Evolutionary conservation across 2,329 filamentous ascomycete species (phyloP).

Genomic region (Claviceps sp.): DNA sequence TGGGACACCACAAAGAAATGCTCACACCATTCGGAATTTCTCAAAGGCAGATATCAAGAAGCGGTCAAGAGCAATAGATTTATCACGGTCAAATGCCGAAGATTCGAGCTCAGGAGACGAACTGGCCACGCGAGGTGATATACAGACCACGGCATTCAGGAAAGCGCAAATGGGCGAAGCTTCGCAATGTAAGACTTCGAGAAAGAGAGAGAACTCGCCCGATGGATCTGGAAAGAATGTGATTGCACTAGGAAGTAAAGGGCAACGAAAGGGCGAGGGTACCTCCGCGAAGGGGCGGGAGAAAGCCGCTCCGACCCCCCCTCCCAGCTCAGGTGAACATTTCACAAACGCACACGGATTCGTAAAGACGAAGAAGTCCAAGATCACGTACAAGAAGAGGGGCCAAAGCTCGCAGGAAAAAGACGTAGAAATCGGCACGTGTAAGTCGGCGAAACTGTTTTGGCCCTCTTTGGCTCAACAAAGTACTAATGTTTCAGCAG

Average conservation of each 20-base stretch:
- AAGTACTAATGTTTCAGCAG: background rate
- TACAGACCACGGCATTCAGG: constrained; percentile 21
- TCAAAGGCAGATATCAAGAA: background rate
- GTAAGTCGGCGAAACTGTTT: background rate
- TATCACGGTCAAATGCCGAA: constrained; percentile 2
- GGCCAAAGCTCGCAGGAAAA: constrained; percentile 11
- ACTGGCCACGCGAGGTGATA: constrained; percentile 14
- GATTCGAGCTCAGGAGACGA: constrained; percentile 15
- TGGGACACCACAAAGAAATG: background rate
- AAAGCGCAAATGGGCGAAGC: constrained; percentile 1
- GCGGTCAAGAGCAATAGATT: background rate
- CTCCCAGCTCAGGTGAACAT: constrained; percentile 11
- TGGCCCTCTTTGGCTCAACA: background rate
- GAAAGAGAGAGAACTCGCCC: constrained; percentile 2
- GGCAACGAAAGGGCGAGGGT: constrained; percentile 1
- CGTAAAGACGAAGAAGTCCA: constrained; percentile 8
- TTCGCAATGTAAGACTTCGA: constrained; percentile 2
- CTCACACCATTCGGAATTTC: background rate
- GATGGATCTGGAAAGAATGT: background rate
- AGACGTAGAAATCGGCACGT: constrained; percentile 5
- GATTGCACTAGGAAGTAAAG: constrained; percentile 3
- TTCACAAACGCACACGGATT: constrained; percentile 14
- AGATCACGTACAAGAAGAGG: constrained; percentile 14
- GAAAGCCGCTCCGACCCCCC: background rate
- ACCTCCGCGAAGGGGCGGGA: background rate